Base-by-base conservation (phyloP, 2,329 filamentous ascomycete species). In the Nemania sp. region DNA sequence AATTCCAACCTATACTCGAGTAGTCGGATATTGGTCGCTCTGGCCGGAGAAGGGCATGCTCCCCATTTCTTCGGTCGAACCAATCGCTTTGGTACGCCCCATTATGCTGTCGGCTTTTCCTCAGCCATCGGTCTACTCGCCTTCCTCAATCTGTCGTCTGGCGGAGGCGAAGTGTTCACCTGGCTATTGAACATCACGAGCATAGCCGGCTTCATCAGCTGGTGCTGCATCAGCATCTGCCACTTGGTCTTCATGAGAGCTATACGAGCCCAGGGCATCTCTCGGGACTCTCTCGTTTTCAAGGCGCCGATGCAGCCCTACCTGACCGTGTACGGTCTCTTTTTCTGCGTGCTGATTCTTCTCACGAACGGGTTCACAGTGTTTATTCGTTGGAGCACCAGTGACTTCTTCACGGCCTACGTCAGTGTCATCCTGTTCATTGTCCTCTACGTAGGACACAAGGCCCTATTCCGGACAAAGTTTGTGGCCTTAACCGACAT, bases 1-100 rank as follows among this genome's bases (percentile, higher is more conserved):
- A 91, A 90, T 76, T 90, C 89, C 13, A 90, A 90, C 76, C 82
- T 92, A 60, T 91, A 90, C 77, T 89, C 88, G 43, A 87, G 86
- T 60, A 88, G 84, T 59, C 86, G 89, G 21, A 87, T 89, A 42
- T 79, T 91, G 37, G 81, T 90, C 64, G 86, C 84, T 10, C 80
- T 91, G 12, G 87, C 88, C 35, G 78, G 86, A 43, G 85, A 88
- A 56, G 82, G 84, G 43, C 84, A 87, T 60, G 88, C 87, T 0
- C 88, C 88, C 1, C 72, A 72, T 10, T 76, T 88, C 67, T 79
- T 91, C 70, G 81, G 80, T 63, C 75, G 77, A 48, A 89, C 86
- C 61, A 89, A 87, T 74, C 75, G 77, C 32, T 76, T 78, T 60
- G 88, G 88, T 29, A 87, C 88, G 1, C 89, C 89, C 0, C 85